Percentiles rank a stretch among this genome's conserved stretches.
phyloP scores from a whole-genome alignment of 2,329 filamentous ascomycete genomes.

The Aspergillus spinulosporus region DNA sequence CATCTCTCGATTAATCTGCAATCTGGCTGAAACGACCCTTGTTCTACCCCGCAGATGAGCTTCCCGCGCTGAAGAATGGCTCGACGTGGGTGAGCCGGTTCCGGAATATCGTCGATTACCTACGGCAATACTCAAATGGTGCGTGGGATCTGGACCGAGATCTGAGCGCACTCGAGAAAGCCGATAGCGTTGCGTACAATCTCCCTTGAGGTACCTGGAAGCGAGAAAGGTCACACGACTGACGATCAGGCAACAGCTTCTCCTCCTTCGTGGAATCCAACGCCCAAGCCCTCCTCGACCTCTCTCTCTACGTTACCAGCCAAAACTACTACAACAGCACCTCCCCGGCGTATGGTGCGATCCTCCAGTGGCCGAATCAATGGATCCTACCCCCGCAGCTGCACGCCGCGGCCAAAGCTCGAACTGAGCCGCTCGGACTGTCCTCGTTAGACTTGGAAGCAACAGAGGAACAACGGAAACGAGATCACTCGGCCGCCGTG shows the following conservation, averaged over 20 bases:
- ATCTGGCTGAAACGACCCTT: conserved; percentile 16
- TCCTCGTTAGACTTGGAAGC: conserved; percentile 65
- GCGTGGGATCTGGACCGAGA: conserved; percentile 51
- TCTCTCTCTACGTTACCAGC: conserved; percentile 86
- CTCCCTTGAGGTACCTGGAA: background rate
- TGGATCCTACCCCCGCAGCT: conserved; percentile 79
- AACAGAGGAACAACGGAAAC: conserved; percentile 42
- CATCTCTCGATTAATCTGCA: conserved; percentile 16
- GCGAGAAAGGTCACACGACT: conserved; percentile 11
- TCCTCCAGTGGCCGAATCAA: conserved; percentile 83
- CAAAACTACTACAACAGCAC: conserved; percentile 80
- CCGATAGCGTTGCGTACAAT: conserved; percentile 53
- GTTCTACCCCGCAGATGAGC: conserved; percentile 46
- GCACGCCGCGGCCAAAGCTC: conserved; percentile 67
- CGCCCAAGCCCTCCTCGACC: conserved; percentile 75
- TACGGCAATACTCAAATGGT: conserved; percentile 48
- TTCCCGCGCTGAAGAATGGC: conserved; percentile 60
- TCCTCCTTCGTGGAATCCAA: conserved; percentile 71
- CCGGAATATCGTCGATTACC: conserved; percentile 55
- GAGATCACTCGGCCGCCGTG: conserved; percentile 42
- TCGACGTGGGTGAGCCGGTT: conserved; percentile 55
- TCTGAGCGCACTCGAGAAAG: conserved; percentile 44
- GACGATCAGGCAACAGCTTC: conserved; percentile 32
- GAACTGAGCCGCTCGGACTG: conserved; percentile 70
- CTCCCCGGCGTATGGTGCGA: conserved; percentile 73